These are phyloP conservation scores for Cruciata laevipes DNA, from an alignment of 257 asterid species.

Conservation along the genomic window DNA sequence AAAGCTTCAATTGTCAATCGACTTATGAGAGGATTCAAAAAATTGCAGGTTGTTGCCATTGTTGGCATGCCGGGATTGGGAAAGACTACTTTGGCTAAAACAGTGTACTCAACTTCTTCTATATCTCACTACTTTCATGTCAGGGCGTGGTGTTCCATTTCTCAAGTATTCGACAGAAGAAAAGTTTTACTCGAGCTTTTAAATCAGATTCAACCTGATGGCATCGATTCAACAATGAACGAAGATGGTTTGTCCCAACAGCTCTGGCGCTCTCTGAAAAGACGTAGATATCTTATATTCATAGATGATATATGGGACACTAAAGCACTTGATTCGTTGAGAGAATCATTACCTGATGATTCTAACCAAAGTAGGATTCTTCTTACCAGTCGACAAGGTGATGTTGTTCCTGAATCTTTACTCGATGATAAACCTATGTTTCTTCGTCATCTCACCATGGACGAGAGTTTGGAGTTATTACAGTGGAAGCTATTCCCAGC, in stretches of 20 bases:
- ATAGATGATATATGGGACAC: conserved; percentile 11
- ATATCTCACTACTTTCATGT: background rate
- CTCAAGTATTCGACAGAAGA: background rate
- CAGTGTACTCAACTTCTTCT: background rate
- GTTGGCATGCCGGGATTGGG: conserved; percentile 6
- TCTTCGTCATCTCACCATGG: background rate
- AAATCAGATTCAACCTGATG: background rate
- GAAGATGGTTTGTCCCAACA: background rate
- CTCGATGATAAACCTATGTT: background rate
- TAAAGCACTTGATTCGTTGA: background rate
- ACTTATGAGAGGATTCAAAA: background rate
- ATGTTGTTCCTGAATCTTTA: background rate
- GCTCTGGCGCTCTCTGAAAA: background rate
- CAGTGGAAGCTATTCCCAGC: background rate
- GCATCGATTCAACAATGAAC: background rate
- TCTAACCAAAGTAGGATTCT: background rate
- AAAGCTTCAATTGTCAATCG: background rate
- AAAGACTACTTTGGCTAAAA: background rate
- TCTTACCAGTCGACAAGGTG: background rate
- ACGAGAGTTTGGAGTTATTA: background rate
- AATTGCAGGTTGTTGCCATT: background rate
- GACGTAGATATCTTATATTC: background rate
- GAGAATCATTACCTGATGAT: background rate
- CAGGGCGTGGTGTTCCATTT: background rate
- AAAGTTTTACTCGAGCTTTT: background rate